phyloP scores from a whole-genome alignment of 768 basidiomycete genomes.

The Pseudohyphozyma bogoriensis region DNA sequence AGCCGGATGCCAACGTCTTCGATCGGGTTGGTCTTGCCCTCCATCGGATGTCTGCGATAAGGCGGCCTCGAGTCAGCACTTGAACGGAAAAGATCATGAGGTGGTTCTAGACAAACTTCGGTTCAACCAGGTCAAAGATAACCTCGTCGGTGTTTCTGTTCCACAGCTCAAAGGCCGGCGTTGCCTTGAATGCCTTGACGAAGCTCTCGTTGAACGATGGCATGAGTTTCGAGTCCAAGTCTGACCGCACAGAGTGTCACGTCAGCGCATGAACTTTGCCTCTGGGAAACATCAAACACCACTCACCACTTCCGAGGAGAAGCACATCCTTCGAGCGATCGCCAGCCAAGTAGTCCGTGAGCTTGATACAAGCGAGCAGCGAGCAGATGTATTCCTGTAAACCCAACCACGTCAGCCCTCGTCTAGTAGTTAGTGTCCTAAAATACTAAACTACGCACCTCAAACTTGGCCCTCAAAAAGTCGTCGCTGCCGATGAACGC shows the following conservation, averaged over 20 bases:
- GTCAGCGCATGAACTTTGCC: not conserved
- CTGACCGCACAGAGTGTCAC: constrained; percentile 1
- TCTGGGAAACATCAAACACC: not conserved
- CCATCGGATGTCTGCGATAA: constrained; percentile 80
- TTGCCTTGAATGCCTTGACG: constrained; percentile 77
- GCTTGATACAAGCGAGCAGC: constrained; percentile 78
- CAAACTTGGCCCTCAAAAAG: constrained; percentile 74
- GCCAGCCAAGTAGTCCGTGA: constrained; percentile 70
- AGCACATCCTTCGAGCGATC: constrained; percentile 25
- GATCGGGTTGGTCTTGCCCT: constrained; percentile 76
- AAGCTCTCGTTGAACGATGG: constrained; percentile 65
- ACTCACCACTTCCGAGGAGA: constrained; percentile 14
- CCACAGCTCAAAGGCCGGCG: constrained; percentile 84
- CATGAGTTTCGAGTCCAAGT: constrained; percentile 24
- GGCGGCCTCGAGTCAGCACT: too few species aligned
- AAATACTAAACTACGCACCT: constrained; percentile 15
- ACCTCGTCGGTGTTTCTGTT: constrained; percentile 79
- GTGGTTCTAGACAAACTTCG: constrained; percentile 48
- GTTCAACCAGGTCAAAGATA: constrained; percentile 90
- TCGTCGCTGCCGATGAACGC: constrained; percentile 95
- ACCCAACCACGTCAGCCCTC: constrained; percentile 41
- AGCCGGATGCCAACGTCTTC: constrained; percentile 85
- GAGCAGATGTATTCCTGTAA: constrained; percentile 88
- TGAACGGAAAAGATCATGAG: too few species aligned
- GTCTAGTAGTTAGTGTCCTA: not conserved